Percentiles rank a stretch among this genome's conserved stretches.
These are phyloP conservation scores for Cotoneaster glaucophyllus DNA, from an alignment of 306 rosid species.

Conservation along the genomic window DNA sequence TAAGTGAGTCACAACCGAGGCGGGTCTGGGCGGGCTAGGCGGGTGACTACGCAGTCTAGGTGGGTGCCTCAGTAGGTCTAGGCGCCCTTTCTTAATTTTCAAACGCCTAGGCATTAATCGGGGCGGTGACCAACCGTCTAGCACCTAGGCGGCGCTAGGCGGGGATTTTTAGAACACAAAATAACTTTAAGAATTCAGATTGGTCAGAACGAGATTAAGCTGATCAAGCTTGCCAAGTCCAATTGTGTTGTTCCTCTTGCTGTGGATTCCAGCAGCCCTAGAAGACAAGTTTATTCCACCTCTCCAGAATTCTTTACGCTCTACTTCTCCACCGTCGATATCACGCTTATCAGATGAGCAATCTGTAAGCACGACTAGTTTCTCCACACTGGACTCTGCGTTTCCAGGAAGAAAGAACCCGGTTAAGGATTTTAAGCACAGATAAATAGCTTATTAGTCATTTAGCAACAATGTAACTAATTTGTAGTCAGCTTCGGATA, in stretches of 20 bases:
- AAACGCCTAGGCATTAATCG: too few species aligned
- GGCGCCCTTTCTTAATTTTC: too few species aligned
- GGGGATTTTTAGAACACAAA: too few species aligned
- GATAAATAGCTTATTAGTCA: not conserved
- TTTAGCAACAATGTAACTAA: not conserved
- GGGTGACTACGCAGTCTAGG: too few species aligned
- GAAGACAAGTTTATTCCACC: constrained; percentile 21
- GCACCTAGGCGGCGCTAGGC: too few species aligned
- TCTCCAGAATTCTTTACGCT: constrained; percentile 22
- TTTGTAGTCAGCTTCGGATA: not conserved
- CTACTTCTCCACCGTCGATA: constrained; percentile 9
- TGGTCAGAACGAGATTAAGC: constrained; percentile 23
- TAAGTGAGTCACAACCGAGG: too few species aligned
- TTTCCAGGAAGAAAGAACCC: not conserved
- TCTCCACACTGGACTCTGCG: constrained; percentile 27
- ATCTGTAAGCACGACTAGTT: constrained; percentile 11
- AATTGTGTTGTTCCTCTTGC: constrained; percentile 33
- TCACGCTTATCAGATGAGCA: constrained; percentile 13
- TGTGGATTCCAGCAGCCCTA: constrained; percentile 29
- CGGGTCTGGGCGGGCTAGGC: too few species aligned
- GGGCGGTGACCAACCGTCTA: too few species aligned
- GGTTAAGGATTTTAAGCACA: not conserved
- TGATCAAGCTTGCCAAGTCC: constrained; percentile 39
- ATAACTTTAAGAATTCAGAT: not conserved
- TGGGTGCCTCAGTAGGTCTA: too few species aligned